A percentile compares a stretch with the other conserved stretches of the same genome.
Conservation (phyloP, 768 basidiomycete species). For the Guyanaporus albipodus region DNA sequence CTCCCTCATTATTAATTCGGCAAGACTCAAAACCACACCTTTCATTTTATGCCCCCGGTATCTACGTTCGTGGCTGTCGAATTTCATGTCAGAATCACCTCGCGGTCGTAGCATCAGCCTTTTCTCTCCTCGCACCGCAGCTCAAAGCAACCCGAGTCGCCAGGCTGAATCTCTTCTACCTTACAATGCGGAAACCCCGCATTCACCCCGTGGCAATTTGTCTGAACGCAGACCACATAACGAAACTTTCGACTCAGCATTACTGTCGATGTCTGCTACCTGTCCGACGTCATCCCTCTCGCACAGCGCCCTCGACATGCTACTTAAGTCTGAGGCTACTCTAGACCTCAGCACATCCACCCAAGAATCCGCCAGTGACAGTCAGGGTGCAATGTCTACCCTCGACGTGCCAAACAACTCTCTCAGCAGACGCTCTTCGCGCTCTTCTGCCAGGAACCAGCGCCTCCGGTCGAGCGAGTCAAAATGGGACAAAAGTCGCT, state of each 20-base stretch:
- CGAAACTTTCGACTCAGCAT: constrained; percentile 21
- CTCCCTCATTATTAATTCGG: constrained; percentile 7
- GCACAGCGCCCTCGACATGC: constrained; percentile 26
- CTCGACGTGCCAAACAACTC: constrained; percentile 22
- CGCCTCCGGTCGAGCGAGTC: constrained; percentile 23
- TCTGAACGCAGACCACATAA: constrained; percentile 23
- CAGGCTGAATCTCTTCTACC: constrained; percentile 20
- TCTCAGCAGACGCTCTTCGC: constrained; percentile 30
- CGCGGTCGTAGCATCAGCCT: constrained; percentile 34
- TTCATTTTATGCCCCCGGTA: constrained; percentile 20
- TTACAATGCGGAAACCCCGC: constrained; percentile 33
- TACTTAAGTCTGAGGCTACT: constrained; percentile 31
- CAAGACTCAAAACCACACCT: constrained; percentile 20
- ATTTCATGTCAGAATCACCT: constrained; percentile 26
- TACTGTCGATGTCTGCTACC: constrained; percentile 20
- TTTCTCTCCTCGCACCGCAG: constrained; percentile 29
- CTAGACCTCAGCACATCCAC: constrained; percentile 14
- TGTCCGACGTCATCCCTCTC: constrained; percentile 33
- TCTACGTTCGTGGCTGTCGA: constrained; percentile 15
- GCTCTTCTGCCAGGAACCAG: constrained; percentile 26
- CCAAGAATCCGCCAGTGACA: constrained; percentile 18
- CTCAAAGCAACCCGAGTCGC: constrained; percentile 15
- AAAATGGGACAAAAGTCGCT: constrained; percentile 29
- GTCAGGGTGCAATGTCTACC: constrained; percentile 20
- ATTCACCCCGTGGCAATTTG: constrained; percentile 25